Conservation (phyloP, 331 rosid genomes). For the Stylosanthes scabra region DNA sequence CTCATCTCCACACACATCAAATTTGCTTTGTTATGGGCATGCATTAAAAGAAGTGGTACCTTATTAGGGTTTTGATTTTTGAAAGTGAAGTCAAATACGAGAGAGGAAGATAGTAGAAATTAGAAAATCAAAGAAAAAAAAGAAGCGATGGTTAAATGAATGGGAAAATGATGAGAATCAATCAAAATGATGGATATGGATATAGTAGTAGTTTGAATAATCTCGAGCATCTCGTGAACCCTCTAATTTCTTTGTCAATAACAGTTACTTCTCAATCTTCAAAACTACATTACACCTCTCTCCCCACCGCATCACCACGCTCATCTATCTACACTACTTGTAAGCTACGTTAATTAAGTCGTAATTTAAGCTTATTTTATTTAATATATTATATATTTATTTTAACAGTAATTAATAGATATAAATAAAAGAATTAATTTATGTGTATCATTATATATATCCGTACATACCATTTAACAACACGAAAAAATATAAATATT, state of each 20-base stretch:
- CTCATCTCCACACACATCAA: too few species aligned
- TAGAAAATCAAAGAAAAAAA: background rate
- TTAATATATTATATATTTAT: too few species aligned
- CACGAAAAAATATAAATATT: too few species aligned
- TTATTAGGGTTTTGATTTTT: background rate
- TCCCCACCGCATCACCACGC: background rate
- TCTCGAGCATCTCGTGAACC: constrained; percentile 43
- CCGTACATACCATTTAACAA: too few species aligned
- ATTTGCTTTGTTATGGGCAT: too few species aligned
- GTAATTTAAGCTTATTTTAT: too few species aligned
- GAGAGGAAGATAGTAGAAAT: background rate
- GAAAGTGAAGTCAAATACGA: too few species aligned
- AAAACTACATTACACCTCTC: constrained; percentile 11
- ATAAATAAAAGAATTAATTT: too few species aligned
- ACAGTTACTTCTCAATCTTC: constrained; percentile 20
- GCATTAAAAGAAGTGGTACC: background rate
- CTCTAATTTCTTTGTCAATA: constrained; percentile 17
- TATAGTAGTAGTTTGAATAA: background rate
- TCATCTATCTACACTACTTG: background rate
- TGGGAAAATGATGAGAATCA: background rate
- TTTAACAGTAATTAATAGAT: too few species aligned
- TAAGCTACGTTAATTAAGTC: too few species aligned
- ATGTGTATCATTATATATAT: too few species aligned
- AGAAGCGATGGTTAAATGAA: too few species aligned
- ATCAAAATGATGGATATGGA: background rate